These are phyloP conservation scores for Lentinus polychrous DNA, from an alignment of 1,284 basidiomycete genomes.

Conservation along the genomic window DNA sequence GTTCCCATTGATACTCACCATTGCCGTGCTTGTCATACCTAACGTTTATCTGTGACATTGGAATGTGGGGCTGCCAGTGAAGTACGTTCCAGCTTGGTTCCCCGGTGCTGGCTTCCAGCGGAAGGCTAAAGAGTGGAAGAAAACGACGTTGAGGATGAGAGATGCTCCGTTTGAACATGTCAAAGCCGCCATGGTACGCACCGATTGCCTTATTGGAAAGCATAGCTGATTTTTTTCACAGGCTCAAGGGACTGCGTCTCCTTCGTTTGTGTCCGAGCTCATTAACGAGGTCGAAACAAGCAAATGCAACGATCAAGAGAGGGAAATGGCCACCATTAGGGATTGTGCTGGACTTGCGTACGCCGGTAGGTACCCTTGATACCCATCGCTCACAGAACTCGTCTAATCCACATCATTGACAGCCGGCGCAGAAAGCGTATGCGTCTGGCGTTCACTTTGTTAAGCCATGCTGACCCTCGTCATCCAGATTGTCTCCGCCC, in stretches of 20 bases:
- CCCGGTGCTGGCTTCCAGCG: conserved; percentile 42
- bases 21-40: no score
- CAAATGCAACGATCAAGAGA: neutral
- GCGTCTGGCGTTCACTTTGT: neutral
- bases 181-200: conserved; percentile 21
- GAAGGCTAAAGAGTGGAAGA: conserved; percentile 35
- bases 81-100: conserved; percentile 37
- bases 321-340: neutral
- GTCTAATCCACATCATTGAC: neutral
- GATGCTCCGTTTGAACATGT: conserved; percentile 30
- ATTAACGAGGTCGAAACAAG: neutral
- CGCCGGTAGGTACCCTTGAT: neutral
- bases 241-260: neutral
- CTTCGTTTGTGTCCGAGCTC: neutral
- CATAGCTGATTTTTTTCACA: neutral
- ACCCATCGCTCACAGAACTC: neutral
- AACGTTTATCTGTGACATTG: neutral
- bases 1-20: neutral
- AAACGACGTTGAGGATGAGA: conserved; percentile 20
- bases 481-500: conserved; percentile 6
- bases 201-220: neutral
- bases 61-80: conserved; percentile 19
- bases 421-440: conserved; percentile 3
- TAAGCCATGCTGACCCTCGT: neutral
- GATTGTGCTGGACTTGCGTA: conserved; percentile 2